Percentiles rank a stretch among this genome's conserved stretches.
Conservation (phyloP, 345 rosid genomes). For the Passiflora organensis region DNA sequence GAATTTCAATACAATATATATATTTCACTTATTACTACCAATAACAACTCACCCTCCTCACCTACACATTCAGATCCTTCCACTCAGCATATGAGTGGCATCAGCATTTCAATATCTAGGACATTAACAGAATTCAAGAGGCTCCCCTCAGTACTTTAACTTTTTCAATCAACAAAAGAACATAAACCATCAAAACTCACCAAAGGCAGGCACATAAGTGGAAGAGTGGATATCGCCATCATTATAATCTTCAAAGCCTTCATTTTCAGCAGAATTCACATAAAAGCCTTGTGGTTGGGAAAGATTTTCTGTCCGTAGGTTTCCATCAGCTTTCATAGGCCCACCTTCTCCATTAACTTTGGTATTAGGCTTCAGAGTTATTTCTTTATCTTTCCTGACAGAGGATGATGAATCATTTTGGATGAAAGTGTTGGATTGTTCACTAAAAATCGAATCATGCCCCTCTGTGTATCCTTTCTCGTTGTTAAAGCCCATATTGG, state of each 20-base stretch:
- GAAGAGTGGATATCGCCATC: conserved; percentile 31
- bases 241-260: conserved; percentile 29
- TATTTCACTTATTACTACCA: too few relatives aligned
- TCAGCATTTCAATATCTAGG: too few relatives aligned
- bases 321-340: conserved; percentile 24
- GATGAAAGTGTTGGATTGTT: conserved; percentile 27
- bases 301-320: conserved; percentile 19
- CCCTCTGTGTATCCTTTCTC: conserved; percentile 24
- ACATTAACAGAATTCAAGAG: neutral
- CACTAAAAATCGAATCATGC: conserved; percentile 24
- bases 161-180: neutral
- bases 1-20: too few relatives aligned
- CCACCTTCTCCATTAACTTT: conserved; percentile 6
- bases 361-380: conserved; percentile 14
- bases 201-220: conserved; percentile 35
- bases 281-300: conserved; percentile 28
- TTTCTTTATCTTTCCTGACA: conserved; percentile 49
- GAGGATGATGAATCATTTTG: conserved; percentile 50
- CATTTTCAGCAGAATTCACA: conserved; percentile 46
- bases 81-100: too few relatives aligned
- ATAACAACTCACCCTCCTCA: too few relatives aligned
- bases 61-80: too few relatives aligned
- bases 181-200: conserved; percentile 44
- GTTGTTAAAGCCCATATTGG: conserved; percentile 25
- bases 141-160: neutral